phyloP scores from a whole-genome alignment of 768 basidiomycete genomes.

The Lactarius hatsudake region DNA sequence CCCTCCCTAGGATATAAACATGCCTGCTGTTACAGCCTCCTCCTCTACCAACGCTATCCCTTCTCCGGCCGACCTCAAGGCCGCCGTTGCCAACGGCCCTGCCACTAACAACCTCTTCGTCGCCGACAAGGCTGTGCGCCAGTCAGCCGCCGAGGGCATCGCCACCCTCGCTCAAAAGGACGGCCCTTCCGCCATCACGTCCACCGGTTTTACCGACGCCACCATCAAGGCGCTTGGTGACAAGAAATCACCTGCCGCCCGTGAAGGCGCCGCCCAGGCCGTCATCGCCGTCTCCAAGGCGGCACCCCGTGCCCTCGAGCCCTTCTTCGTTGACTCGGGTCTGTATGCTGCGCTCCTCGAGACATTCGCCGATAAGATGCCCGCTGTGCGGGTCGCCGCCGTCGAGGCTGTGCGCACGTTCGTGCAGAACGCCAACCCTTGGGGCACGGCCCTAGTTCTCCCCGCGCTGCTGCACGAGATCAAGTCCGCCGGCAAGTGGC shows the following conservation, averaged over 20 bases:
- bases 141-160: constrained; percentile 64
- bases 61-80: constrained; percentile 72
- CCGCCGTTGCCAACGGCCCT: constrained; percentile 42
- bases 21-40: constrained; percentile 75
- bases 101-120: constrained; percentile 71
- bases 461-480: constrained; percentile 89
- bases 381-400: constrained; percentile 80
- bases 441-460: constrained; percentile 80
- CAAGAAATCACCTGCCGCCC: constrained; percentile 92
- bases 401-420: constrained; percentile 78
- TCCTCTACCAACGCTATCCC: constrained; percentile 56
- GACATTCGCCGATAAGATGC: constrained; percentile 92
- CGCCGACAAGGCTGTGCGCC: constrained; percentile 80
- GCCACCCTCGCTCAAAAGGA: constrained; percentile 78
- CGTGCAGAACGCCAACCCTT: constrained; percentile 79
- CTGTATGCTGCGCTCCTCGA: constrained; percentile 86
- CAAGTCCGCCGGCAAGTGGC: constrained; percentile 97
- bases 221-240: constrained; percentile 82
- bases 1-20: constrained; percentile 51
- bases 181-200: constrained; percentile 72
- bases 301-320: constrained; percentile 78
- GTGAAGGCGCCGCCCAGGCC: constrained; percentile 82
- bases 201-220: constrained; percentile 68
- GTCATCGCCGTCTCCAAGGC: constrained; percentile 58
- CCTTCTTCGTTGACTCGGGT: constrained; percentile 82